Conservation (phyloP, 257 asterid species). For the Anisodus tanguticus region DNA sequence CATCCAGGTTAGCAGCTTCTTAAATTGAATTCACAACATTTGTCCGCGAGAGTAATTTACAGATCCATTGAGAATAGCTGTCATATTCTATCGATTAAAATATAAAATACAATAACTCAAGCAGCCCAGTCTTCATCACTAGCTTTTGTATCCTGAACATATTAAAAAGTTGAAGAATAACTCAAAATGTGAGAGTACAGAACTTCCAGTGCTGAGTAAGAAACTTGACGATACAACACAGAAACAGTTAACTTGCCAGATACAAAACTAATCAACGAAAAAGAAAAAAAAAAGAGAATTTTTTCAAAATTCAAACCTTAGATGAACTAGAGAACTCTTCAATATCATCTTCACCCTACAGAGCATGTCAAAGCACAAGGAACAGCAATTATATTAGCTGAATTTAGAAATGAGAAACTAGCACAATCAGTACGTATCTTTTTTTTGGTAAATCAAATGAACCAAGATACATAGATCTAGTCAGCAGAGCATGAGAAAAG, state of each 20-base stretch:
- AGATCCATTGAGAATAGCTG: slow-evolving; percentile 23
- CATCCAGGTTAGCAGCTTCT: slow-evolving; percentile 15
- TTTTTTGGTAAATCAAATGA: slow-evolving; percentile 22
- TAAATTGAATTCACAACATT: slow-evolving; percentile 6
- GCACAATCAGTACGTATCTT: not conserved
- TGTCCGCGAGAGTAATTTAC: not conserved
- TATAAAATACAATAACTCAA: slow-evolving; percentile 37
- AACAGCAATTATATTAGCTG: not conserved
- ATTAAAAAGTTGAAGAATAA: not conserved
- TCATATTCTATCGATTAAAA: not conserved
- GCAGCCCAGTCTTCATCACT: slow-evolving; percentile 74
- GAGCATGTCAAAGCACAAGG: slow-evolving; percentile 22
- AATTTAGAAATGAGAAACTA: not conserved
- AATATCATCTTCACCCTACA: slow-evolving; percentile 63
- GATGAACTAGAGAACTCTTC: slow-evolving; percentile 68
- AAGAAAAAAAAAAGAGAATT: slow-evolving; percentile 23
- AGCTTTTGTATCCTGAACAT: slow-evolving; percentile 52
- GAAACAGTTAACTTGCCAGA: not conserved
- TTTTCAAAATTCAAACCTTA: slow-evolving; percentile 46
- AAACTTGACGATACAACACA: not conserved
- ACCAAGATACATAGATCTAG: not conserved
- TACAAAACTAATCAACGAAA: not conserved
- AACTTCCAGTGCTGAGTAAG: not conserved
- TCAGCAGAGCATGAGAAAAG: not conserved
- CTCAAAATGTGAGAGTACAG: not conserved